Percentiles rank a stretch among this genome's conserved stretches.
Conservation (phyloP, 768 basidiomycete genomes). For the Chlorophyllum brunneum region DNA sequence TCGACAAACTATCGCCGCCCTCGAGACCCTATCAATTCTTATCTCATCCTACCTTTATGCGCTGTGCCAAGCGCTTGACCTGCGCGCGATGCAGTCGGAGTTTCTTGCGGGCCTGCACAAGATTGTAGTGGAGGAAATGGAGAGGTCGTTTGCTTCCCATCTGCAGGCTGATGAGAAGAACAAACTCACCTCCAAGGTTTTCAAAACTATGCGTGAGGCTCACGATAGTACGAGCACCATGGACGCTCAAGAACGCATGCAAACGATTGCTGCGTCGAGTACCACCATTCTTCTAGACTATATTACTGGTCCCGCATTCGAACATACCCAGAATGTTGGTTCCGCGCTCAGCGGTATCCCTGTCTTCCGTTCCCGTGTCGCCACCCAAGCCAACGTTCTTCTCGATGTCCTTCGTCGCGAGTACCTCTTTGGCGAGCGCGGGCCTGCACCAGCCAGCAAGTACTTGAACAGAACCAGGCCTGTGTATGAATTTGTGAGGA, state of each 20-base stretch:
- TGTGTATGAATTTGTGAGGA: conserved; percentile 75
- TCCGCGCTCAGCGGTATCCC: conserved; percentile 38
- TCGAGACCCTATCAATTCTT: conserved; percentile 75
- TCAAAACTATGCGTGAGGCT: conserved; percentile 40
- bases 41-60: conserved; percentile 72
- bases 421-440: conserved; percentile 56
- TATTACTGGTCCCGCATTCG: conserved; percentile 37
- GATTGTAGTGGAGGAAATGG: conserved; percentile 50
- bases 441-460: conserved; percentile 61
- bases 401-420: conserved; percentile 48
- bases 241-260: conserved; percentile 70
- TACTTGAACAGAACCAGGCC: conserved; percentile 66
- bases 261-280: conserved; percentile 59
- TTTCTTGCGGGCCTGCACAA: conserved; percentile 47
- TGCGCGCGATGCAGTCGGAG: conserved; percentile 70
- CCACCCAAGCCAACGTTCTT: conserved; percentile 40
- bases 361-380: conserved; percentile 50
- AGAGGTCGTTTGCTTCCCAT: conserved; percentile 35
- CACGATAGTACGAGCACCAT: conserved; percentile 68
- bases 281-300: conserved; percentile 63
- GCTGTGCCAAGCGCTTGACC: conserved; percentile 77
- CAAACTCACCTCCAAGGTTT: conserved; percentile 33
- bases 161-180: conserved; percentile 31
- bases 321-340: conserved; percentile 27
- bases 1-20: conserved; percentile 71